Percentiles rank a stretch among this genome's conserved stretches.
These are phyloP conservation scores for Stygiomarasmius scandens DNA, from an alignment of 1,284 basidiomycete species.

Conservation along the genomic window DNA sequence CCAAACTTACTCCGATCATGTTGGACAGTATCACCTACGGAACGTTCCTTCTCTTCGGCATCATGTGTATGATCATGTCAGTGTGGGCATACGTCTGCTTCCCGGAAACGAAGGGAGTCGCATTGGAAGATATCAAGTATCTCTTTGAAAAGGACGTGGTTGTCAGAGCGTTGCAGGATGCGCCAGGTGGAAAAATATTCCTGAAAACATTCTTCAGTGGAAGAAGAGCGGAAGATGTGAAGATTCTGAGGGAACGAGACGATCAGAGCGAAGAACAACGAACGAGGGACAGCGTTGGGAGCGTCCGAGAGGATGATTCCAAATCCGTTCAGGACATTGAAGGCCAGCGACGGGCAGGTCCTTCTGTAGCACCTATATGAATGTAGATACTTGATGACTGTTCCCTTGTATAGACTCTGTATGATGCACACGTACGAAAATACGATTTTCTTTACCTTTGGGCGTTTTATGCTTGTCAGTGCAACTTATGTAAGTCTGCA, in stretches of 20 bases:
- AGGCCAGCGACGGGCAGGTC: neutral
- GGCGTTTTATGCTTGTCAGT: too few species aligned
- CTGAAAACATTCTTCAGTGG: conserved; percentile 42
- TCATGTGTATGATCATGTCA: conserved; percentile 47
- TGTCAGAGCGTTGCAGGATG: conserved; percentile 46
- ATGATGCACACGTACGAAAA: too few species aligned
- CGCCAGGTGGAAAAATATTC: conserved; percentile 46
- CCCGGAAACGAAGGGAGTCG: conserved; percentile 50
- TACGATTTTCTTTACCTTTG: too few species aligned
- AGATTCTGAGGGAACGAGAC: conserved; percentile 26
- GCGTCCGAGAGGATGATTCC: conserved; percentile 6
- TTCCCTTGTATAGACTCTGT: neutral
- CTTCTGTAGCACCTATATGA: conserved; percentile 12
- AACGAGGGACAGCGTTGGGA: conserved; percentile 2
- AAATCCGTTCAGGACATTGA: neutral
- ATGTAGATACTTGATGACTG: neutral
- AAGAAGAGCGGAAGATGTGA: conserved; percentile 31
- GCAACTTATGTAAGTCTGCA: neutral
- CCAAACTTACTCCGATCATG: conserved; percentile 55
- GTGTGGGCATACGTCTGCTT: conserved; percentile 46
- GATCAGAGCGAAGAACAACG: neutral
- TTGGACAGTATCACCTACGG: conserved; percentile 50
- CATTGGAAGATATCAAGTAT: conserved; percentile 49
- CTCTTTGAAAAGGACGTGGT: conserved; percentile 47
- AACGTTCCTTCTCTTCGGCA: conserved; percentile 54